These are phyloP conservation scores for Schizothecium vesticola DNA, from an alignment of 495 filamentous ascomycete genomes.

Conservation along the genomic window DNA sequence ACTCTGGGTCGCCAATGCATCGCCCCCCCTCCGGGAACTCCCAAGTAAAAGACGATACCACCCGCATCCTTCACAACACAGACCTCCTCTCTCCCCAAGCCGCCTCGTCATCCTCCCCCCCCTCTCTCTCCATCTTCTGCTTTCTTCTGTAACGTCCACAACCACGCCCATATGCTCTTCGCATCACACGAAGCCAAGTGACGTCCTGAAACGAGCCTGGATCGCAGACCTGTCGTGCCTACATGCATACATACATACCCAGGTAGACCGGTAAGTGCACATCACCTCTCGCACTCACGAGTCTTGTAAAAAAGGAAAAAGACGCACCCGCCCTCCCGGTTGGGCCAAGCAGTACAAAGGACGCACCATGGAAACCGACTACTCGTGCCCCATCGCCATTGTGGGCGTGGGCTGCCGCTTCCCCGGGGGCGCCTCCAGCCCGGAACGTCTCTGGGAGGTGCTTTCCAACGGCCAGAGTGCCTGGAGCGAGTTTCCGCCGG, in stretches of 20 bases:
- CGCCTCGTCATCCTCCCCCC: not conserved
- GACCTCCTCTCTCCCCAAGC: not conserved
- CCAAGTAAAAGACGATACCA: not conserved
- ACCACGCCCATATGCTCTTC: not conserved
- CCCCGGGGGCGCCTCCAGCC: conserved; percentile 27
- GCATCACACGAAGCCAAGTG: not conserved
- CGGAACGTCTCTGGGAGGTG: conserved; percentile 6
- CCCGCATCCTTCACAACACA: not conserved
- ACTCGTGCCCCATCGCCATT: conserved; percentile 24
- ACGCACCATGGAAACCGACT: not conserved
- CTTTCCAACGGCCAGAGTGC: conserved; percentile 18
- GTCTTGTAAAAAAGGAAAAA: not conserved
- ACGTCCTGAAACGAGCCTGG: not conserved
- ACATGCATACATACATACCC: not conserved
- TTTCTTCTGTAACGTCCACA: not conserved
- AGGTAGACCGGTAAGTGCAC: not conserved
- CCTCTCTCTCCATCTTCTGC: not conserved
- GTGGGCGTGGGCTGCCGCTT: conserved; percentile 37
- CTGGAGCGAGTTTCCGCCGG: conserved; percentile 33
- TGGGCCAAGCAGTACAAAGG: not conserved
- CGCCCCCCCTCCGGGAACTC: not conserved
- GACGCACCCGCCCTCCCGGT: not conserved
- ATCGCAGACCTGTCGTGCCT: not conserved
- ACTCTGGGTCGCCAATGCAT: not conserved
- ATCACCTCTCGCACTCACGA: not conserved